Conservation (phyloP, 176 grass and related monocot species). For the Ananas comosus region DNA sequence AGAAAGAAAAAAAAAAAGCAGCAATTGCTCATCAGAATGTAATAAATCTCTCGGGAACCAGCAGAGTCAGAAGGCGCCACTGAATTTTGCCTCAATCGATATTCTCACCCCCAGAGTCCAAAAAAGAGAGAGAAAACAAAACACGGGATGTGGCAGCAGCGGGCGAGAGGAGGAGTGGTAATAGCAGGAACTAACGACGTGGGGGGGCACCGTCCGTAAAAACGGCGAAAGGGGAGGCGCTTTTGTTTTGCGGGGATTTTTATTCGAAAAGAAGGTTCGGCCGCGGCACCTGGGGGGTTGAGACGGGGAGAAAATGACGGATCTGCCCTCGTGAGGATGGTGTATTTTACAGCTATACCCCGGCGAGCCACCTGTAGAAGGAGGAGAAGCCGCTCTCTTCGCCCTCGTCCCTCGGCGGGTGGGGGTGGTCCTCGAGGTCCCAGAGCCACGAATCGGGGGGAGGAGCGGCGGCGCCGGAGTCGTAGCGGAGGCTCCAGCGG, state of each 20-base stretch:
- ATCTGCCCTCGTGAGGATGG: background rate
- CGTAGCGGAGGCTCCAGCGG: slow-evolving; percentile 54
- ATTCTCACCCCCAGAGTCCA: background rate
- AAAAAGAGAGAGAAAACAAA: background rate
- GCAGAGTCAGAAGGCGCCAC: background rate
- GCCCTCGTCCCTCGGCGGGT: slow-evolving; percentile 16
- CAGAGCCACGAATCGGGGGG: slow-evolving; percentile 35
- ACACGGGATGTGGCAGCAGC: too few relatives aligned
- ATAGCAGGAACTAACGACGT: background rate
- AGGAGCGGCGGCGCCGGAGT: slow-evolving; percentile 15
- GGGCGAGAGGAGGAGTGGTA: background rate
- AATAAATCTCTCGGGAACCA: slow-evolving; percentile 13
- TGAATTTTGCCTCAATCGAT: background rate
- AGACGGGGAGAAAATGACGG: background rate
- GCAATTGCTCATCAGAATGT: background rate
- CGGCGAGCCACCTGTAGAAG: slow-evolving; percentile 74
- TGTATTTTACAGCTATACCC: slow-evolving; percentile 55
- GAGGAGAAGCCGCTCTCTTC: slow-evolving; percentile 37
- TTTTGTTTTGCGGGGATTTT: background rate
- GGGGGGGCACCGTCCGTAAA: background rate
- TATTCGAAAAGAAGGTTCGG: slow-evolving; percentile 12
- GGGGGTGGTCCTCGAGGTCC: slow-evolving; percentile 39
- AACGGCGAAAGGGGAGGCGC: background rate
- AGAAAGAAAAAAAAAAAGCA: background rate
- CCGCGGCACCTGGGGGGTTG: background rate